Conservation (phyloP, 805 yeast genomes). For the Brettanomyces custersianus region DNA sequence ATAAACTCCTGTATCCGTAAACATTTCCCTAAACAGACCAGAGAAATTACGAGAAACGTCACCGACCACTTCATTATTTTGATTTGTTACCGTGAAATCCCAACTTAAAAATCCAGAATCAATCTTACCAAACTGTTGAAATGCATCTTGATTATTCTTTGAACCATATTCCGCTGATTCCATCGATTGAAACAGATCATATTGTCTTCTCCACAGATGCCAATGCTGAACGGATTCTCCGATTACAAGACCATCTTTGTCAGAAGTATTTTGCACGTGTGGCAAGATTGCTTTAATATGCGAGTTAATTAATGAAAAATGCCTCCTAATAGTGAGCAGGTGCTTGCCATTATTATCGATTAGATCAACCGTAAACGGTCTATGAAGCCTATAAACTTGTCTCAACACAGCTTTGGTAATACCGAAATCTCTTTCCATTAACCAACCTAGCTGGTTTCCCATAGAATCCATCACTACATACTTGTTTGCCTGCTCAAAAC, state of each 20-base stretch:
- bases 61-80: slow-evolving; percentile 50
- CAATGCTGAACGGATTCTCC: slow-evolving; percentile 91
- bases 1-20: slow-evolving; percentile 93
- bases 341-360: slow-evolving; percentile 55
- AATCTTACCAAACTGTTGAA: slow-evolving; percentile 75
- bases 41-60: slow-evolving; percentile 91
- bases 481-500: slow-evolving; percentile 85
- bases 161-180: background rate
- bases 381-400: slow-evolving; percentile 74
- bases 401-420: slow-evolving; percentile 62
- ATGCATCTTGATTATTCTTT: slow-evolving; percentile 13
- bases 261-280: slow-evolving; percentile 17
- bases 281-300: slow-evolving; percentile 72
- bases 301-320: slow-evolving; percentile 83
- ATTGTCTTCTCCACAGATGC: slow-evolving; percentile 90
- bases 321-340: slow-evolving; percentile 62
- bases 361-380: slow-evolving; percentile 76
- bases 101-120: slow-evolving; percentile 84
- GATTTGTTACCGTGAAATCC: slow-evolving; percentile 71
- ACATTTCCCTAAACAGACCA: slow-evolving; percentile 85
- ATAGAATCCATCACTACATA: slow-evolving; percentile 64
- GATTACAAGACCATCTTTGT: slow-evolving; percentile 39
- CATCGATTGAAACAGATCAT: slow-evolving; percentile 58
- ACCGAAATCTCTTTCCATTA: slow-evolving; percentile 76
- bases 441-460: slow-evolving; percentile 71